These are phyloP conservation scores for Copromyces sp. DNA, from an alignment of 495 filamentous ascomycete genomes.

Conservation along the genomic window DNA sequence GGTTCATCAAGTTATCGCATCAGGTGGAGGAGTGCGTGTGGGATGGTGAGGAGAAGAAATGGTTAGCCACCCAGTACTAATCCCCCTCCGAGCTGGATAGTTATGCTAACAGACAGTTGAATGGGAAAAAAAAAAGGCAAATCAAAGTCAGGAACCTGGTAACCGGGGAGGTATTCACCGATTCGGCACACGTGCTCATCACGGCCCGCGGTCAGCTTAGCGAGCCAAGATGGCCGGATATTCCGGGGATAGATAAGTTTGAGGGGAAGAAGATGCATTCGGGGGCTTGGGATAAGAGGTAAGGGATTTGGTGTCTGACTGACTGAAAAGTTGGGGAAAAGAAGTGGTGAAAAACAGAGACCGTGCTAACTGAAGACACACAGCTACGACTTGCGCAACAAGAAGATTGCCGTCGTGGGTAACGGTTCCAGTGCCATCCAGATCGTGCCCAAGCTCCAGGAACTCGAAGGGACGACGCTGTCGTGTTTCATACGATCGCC, in stretches of 20 bases:
- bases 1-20: slow-evolving; percentile 33
- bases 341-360: too few relatives aligned
- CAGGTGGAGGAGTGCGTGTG: slow-evolving; percentile 35
- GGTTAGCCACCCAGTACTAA: slow-evolving; percentile 25
- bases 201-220: slow-evolving; percentile 59
- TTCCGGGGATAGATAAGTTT: slow-evolving; percentile 45
- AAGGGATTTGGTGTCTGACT: neutral
- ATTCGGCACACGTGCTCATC: slow-evolving; percentile 47
- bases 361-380: slow-evolving; percentile 2
- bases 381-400: slow-evolving; percentile 39
- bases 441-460: slow-evolving; percentile 55
- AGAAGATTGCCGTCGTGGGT: slow-evolving; percentile 43
- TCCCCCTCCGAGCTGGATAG: neutral
- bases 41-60: slow-evolving; percentile 46
- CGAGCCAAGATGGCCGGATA: slow-evolving; percentile 45
- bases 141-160: slow-evolving; percentile 21
- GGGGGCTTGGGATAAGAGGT: slow-evolving; percentile 36
- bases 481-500: slow-evolving; percentile 59
- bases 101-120: neutral
- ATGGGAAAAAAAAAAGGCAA: slow-evolving; percentile 8
- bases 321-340: too few relatives aligned
- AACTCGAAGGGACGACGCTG: slow-evolving; percentile 40
- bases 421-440: slow-evolving; percentile 62
- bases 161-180: slow-evolving; percentile 26
- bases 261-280: slow-evolving; percentile 49